Evolutionary conservation across 768 basidiomycete species (phyloP).

Genomic region (Phaeotremella skinneri): DNA sequence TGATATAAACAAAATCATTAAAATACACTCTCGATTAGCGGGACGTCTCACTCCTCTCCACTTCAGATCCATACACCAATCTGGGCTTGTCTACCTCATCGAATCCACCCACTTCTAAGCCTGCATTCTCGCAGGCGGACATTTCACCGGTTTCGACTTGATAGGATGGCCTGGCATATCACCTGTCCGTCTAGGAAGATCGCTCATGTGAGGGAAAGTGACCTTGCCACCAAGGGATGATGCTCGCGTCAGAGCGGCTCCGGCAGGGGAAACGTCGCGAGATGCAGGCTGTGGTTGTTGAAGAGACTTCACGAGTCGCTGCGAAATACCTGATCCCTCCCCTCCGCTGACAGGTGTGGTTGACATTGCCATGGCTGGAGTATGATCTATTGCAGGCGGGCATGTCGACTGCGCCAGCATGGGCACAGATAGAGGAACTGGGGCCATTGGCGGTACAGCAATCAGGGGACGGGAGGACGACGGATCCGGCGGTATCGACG

Average conservation of each 20-base stretch:
- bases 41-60: too few species aligned
- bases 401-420: slow-evolving; percentile 15
- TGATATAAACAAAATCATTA: too few species aligned
- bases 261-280: background rate
- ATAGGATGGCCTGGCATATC: background rate
- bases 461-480: background rate
- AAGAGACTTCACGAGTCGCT: slow-evolving; percentile 16
- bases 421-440: slow-evolving; percentile 3
- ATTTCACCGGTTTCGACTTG: background rate
- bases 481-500: background rate
- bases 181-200: background rate
- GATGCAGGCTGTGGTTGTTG: background rate
- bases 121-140: background rate
- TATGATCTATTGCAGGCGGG: slow-evolving; percentile 29
- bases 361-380: slow-evolving; percentile 18
- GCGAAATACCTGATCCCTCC: slow-evolving; percentile 8
- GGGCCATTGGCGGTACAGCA: background rate
- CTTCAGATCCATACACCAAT: too few species aligned
- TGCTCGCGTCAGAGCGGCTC: background rate
- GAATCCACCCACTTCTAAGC: background rate
- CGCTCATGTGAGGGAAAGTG: background rate
- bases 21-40: too few species aligned
- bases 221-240: background rate
- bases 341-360: slow-evolving; percentile 6
- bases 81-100: background rate